A percentile compares a stretch with the other conserved stretches of the same genome.
These are phyloP conservation scores for Colletotrichum sojae DNA, from an alignment of 2,329 filamentous ascomycete genomes.

Conservation along the genomic window DNA sequence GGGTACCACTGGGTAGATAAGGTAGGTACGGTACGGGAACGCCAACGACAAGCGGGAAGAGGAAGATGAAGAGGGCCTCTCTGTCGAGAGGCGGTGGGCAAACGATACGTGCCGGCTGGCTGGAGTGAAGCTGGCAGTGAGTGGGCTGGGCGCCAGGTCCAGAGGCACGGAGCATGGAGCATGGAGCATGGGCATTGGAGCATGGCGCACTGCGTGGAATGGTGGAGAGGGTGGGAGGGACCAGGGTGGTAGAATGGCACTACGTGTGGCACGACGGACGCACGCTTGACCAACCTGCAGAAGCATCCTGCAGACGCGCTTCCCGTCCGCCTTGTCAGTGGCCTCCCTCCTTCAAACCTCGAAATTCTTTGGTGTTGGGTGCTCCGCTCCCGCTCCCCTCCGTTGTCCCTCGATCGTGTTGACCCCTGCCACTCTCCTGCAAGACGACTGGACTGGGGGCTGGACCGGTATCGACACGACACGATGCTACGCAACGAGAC, in stretches of 20 bases:
- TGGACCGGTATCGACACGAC: background rate
- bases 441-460: constrained; percentile 26
- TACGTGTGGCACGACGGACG: constrained; percentile 30
- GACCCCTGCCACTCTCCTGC: constrained; percentile 8
- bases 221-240: constrained; percentile 21
- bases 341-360: background rate
- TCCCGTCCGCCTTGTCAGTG: background rate
- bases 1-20: too few species aligned
- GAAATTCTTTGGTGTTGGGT: background rate
- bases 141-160: too few species aligned
- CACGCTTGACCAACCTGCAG: constrained; percentile 33
- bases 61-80: background rate
- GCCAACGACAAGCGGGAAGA: too few species aligned
- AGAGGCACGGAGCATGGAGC: background rate
- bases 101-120: background rate
- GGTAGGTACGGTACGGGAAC: too few species aligned
- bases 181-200: constrained; percentile 14
- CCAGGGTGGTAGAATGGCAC: constrained; percentile 33
- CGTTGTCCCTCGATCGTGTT: background rate
- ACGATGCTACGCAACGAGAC: constrained; percentile 27
- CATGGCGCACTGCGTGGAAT: constrained; percentile 36
- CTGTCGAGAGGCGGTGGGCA: constrained; percentile 15
- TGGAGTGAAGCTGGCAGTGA: background rate
- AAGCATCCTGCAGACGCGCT: constrained; percentile 13
- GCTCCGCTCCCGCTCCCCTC: background rate